Evolutionary conservation across 345 rosid genomes (phyloP), one percentile per base, ranked within the genome.

Genomic region (Nasturtium officinale): DNA sequence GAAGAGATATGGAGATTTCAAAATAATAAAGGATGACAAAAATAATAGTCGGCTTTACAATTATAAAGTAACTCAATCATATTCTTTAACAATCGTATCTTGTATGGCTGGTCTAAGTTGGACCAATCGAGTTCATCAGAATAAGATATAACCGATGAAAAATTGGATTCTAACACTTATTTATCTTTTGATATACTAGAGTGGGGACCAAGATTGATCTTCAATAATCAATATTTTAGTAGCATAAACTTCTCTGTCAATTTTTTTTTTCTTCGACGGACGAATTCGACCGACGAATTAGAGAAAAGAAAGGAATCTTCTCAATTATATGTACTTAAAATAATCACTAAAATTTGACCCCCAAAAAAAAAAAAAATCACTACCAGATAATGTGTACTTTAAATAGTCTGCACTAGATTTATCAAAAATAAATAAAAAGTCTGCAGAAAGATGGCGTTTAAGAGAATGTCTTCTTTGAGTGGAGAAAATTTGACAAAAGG

Each of bases 401-500:
- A 18, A 61, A 17, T 26, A 37, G 53, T 26, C 62, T 72, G 18
- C 37, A 55, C 20, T 53, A 30, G 63, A n/a, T n/a, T n/a, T n/a
- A n/a, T n/a, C n/a, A n/a, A n/a, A n/a, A n/a, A n/a, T n/a, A n/a
- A n/a, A n/a, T n/a, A n/a, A n/a, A n/a, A n/a, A 32, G 55, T 62
- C 40, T 62, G 55, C 45, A 20, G 45, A 64, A 72, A 43, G 33
- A 67, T 52, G 43, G 45, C 29, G 30, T 29, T 56, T 23, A 20
- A 5, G 65, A 57, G 48, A 72, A 40, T 61, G 62, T 61, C 5
- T 38, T 61, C 33, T 65, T 56, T 73, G 66, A 60, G 68, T 75
- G 68, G 78, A 75, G 73, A 59, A 61, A 50, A 9, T 59, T 54
- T 51, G 68, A 58, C 67, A 75, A 75, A 73, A 50, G 42, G 6